Conservation (phyloP, 2,329 filamentous ascomycete species). For the Cordyceps cicadae region DNA sequence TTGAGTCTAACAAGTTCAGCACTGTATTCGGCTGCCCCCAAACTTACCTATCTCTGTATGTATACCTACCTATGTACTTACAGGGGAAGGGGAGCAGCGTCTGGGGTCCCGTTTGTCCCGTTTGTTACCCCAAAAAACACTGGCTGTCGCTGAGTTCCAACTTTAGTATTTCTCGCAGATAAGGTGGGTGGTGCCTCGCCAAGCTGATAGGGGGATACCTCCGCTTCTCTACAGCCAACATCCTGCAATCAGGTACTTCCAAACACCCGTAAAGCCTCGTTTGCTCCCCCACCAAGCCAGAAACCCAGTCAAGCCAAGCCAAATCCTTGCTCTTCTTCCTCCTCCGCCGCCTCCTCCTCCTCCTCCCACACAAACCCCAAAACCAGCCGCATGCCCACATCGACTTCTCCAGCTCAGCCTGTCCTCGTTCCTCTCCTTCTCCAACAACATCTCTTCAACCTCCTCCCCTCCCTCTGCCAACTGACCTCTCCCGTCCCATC, state of each 20-base stretch:
- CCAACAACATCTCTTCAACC: neutral
- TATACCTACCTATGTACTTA: neutral
- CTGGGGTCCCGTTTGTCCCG: neutral
- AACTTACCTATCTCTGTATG: neutral
- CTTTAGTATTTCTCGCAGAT: neutral
- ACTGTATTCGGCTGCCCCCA: neutral
- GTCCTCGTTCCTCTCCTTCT: neutral
- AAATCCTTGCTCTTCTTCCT: neutral
- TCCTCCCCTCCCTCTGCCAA: neutral
- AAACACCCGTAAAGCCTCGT: neutral
- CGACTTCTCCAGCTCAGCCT: neutral
- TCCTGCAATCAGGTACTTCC: neutral
- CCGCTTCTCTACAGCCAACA: neutral
- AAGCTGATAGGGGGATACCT: neutral
- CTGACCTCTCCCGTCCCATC: neutral
- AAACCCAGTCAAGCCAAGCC: no score
- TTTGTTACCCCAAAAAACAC: constrained; percentile 2
- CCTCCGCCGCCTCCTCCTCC: neutral
- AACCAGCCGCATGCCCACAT: constrained; percentile 4
- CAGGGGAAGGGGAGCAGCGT: neutral
- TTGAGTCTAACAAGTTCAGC: no score
- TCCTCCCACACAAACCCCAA: neutral
- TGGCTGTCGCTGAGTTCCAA: neutral
- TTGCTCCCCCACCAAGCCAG: no score
- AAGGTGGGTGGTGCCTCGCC: neutral